These are phyloP conservation scores for Penicillium subrubescens DNA, from an alignment of 495 filamentous ascomycete species.

Conservation along the genomic window DNA sequence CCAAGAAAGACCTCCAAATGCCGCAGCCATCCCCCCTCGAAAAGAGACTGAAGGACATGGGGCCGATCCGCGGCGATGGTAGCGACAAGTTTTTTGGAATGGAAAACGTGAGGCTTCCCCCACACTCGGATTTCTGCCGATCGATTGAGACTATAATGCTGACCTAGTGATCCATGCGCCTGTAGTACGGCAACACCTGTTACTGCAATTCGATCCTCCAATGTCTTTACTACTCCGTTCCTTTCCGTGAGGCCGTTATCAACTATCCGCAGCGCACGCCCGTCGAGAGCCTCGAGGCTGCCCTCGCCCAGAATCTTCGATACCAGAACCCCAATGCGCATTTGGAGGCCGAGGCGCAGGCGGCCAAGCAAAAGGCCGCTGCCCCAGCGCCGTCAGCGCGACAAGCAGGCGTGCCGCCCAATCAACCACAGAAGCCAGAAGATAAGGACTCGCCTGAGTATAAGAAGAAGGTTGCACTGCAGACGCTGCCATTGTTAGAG, in stretches of 20 bases:
- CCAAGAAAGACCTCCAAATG: slow-evolving; percentile 73
- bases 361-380: slow-evolving; percentile 47
- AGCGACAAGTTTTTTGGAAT: slow-evolving; percentile 98
- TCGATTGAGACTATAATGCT: background rate
- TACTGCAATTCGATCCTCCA: slow-evolving; percentile 99
- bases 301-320: slow-evolving; percentile 47
- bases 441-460: slow-evolving; percentile 85
- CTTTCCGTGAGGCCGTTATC: slow-evolving; percentile 93
- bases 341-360: slow-evolving; percentile 45
- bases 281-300: slow-evolving; percentile 52
- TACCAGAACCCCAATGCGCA: slow-evolving; percentile 47
- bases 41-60: slow-evolving; percentile 78
- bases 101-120: slow-evolving; percentile 76
- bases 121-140: background rate
- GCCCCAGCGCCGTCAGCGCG: slow-evolving; percentile 40
- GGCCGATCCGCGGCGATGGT: slow-evolving; percentile 78
- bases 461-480: slow-evolving; percentile 92
- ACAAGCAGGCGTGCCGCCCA: slow-evolving; percentile 51
- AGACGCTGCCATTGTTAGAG: slow-evolving; percentile 81
- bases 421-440: slow-evolving; percentile 70
- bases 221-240: slow-evolving; percentile 92
- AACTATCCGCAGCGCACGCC: slow-evolving; percentile 78
- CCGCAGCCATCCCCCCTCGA: slow-evolving; percentile 76
- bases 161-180: slow-evolving; percentile 1
- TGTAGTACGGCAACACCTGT: slow-evolving; percentile 93